Conservation (phyloP, 108 stramenopile species). For the Discostella pseudostelligera region DNA sequence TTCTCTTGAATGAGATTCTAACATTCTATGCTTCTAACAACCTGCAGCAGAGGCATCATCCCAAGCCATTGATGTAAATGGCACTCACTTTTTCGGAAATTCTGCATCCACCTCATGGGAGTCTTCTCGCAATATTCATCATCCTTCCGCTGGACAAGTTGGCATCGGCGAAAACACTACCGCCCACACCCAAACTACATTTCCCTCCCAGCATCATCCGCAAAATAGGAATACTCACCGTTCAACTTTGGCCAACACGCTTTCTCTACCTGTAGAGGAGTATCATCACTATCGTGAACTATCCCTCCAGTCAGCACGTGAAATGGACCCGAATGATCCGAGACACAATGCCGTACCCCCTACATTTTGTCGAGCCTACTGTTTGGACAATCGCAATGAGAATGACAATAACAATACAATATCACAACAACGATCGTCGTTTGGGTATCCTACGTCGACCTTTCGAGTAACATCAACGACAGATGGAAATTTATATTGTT, state of each 20-base stretch:
- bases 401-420: slow-evolving; percentile 30
- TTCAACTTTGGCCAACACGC: slow-evolving; percentile 48
- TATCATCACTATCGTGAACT: slow-evolving; percentile 62
- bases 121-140: slow-evolving; percentile 8
- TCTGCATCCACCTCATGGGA: slow-evolving; percentile 16
- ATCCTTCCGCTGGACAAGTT: slow-evolving; percentile 3
- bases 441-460: slow-evolving; percentile 69
- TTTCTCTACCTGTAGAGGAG: slow-evolving; percentile 56
- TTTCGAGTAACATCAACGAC: slow-evolving; percentile 71
- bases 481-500: slow-evolving; percentile 76
- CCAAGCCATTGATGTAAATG: slow-evolving; percentile 38
- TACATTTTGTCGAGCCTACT: slow-evolving; percentile 42
- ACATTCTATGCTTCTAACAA: background rate
- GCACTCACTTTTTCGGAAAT: slow-evolving; percentile 40
- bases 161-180: slow-evolving; percentile 18
- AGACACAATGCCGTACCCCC: slow-evolving; percentile 55
- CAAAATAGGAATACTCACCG: slow-evolving; percentile 35
- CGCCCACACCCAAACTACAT: slow-evolving; percentile 43
- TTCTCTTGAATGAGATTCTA: too few relatives aligned
- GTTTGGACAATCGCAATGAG: slow-evolving; percentile 30
- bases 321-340: slow-evolving; percentile 74
- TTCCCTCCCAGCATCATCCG: slow-evolving; percentile 20
- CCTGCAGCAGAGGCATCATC: slow-evolving; percentile 19
- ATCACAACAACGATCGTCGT: slow-evolving; percentile 55
- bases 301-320: slow-evolving; percentile 48